Percentiles rank a stretch among this genome's conserved stretches.
phyloP scores from a whole-genome alignment of 2,329 filamentous ascomycete genomes.

The Chrysoporthe austroafricana region DNA sequence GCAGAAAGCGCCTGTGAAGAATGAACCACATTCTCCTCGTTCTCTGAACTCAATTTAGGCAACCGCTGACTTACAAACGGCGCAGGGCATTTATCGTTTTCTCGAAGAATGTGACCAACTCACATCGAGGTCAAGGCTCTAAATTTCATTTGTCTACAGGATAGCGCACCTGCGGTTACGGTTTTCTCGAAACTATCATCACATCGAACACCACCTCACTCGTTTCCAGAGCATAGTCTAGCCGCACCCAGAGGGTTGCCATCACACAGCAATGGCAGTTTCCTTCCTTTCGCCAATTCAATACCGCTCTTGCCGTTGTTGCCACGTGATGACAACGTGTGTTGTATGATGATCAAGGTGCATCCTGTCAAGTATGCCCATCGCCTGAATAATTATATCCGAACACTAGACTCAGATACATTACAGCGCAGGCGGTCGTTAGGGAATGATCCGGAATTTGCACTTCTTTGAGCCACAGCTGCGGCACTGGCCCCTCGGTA shows the following conservation, averaged over 20 bases:
- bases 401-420: neutral
- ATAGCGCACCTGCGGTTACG: neutral
- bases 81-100: slow-evolving; percentile 57
- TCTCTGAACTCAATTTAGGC: neutral
- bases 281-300: neutral
- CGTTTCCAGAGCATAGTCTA: slow-evolving; percentile 18
- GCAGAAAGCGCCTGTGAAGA: no score
- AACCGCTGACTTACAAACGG: neutral
- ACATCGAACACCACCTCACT: slow-evolving; percentile 26
- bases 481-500: neutral
- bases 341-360: neutral
- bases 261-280: slow-evolving; percentile 19
- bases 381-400: no score
- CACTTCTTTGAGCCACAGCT: neutral
- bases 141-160: slow-evolving; percentile 17
- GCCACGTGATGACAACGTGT: neutral
- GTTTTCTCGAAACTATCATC: slow-evolving; percentile 8
- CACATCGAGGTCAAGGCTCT: slow-evolving; percentile 19
- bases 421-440: neutral
- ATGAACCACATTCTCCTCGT: neutral
- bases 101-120: slow-evolving; percentile 60
- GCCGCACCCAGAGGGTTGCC: slow-evolving; percentile 11
- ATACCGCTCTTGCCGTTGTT: neutral
- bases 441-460: neutral
- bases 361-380: neutral